phyloP scores from a whole-genome alignment of 306 rosid species.

The Cicer bijugum region DNA sequence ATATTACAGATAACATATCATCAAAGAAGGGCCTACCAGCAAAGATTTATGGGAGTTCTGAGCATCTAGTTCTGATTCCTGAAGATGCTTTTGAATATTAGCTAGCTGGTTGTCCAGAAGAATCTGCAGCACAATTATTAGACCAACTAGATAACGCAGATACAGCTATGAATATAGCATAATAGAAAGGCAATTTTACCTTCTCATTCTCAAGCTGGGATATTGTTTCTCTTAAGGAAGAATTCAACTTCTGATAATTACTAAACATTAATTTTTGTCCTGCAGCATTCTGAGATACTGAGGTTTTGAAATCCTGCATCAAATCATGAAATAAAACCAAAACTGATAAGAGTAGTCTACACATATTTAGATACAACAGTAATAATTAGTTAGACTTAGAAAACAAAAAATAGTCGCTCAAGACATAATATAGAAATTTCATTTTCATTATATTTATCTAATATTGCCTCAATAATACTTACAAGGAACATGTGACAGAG shows the following conservation, averaged over 20 bases:
- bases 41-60: slow-evolving; percentile 59
- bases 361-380: slow-evolving; percentile 25
- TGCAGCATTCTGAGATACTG: slow-evolving; percentile 48
- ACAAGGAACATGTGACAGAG: slow-evolving; percentile 61
- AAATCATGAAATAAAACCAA: slow-evolving; percentile 35
- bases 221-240: slow-evolving; percentile 61
- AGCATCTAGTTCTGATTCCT: slow-evolving; percentile 56
- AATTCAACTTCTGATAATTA: slow-evolving; percentile 57
- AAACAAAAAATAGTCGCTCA: slow-evolving; percentile 29
- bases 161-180: slow-evolving; percentile 22
- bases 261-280: slow-evolving; percentile 54
- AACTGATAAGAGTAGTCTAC: slow-evolving; percentile 5
- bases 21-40: slow-evolving; percentile 53
- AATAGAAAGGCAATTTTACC: slow-evolving; percentile 49
- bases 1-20: slow-evolving; percentile 25
- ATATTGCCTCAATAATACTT: slow-evolving; percentile 52
- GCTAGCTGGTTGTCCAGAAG: slow-evolving; percentile 56
- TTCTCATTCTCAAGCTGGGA: slow-evolving; percentile 72
- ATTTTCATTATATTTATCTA: slow-evolving; percentile 2
- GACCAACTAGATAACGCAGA: slow-evolving; percentile 36
- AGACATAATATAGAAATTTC: slow-evolving; percentile 15
- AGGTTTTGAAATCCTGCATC: slow-evolving; percentile 69
- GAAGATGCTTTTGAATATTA: slow-evolving; percentile 70
- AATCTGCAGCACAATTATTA: slow-evolving; percentile 56
- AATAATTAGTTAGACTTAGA: slow-evolving; percentile 14